phyloP scores from a whole-genome alignment of 1,139 yeast species.

The Kodamaea alishanica region DNA sequence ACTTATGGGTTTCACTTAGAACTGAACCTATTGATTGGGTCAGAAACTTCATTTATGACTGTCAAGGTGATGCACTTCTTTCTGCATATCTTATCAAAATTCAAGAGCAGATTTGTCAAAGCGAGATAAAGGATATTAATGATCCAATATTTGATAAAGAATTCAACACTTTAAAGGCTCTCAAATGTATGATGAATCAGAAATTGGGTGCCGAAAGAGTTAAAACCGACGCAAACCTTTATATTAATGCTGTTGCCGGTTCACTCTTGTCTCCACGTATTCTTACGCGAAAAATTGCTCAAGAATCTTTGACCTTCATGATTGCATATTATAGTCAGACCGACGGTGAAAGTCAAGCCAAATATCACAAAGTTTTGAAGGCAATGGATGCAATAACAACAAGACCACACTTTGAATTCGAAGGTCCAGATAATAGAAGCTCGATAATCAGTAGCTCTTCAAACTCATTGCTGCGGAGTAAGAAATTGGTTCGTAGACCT shows the following conservation, averaged over 20 bases:
- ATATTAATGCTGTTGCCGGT: constrained; percentile 43
- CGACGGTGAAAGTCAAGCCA: constrained; percentile 34
- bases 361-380: constrained; percentile 59
- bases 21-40: constrained; percentile 95
- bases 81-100: constrained; percentile 39
- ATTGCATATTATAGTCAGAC: constrained; percentile 38
- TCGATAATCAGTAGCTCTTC: constrained; percentile 1
- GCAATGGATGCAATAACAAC: constrained; percentile 63
- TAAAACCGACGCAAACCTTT: constrained; percentile 38
- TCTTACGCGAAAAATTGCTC: constrained; percentile 73
- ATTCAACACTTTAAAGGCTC: constrained; percentile 43
- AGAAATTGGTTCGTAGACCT: constrained; percentile 38
- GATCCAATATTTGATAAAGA: constrained; percentile 49
- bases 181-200: constrained; percentile 49
- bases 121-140: constrained; percentile 34
- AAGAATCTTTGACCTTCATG: constrained; percentile 63
- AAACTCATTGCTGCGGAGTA: constrained; percentile 11
- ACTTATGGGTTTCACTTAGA: constrained; percentile 85
- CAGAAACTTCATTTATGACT: constrained; percentile 62
- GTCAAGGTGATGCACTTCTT: constrained; percentile 87
- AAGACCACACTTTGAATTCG: constrained; percentile 54
- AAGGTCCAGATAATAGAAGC: constrained; percentile 3
- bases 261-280: constrained; percentile 56
- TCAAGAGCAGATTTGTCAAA: constrained; percentile 35
- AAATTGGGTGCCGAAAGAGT: constrained; percentile 43